Evolutionary conservation across 208 protist genomes (phyloP).

Genomic region (Trypanosoma rangeli): DNA sequence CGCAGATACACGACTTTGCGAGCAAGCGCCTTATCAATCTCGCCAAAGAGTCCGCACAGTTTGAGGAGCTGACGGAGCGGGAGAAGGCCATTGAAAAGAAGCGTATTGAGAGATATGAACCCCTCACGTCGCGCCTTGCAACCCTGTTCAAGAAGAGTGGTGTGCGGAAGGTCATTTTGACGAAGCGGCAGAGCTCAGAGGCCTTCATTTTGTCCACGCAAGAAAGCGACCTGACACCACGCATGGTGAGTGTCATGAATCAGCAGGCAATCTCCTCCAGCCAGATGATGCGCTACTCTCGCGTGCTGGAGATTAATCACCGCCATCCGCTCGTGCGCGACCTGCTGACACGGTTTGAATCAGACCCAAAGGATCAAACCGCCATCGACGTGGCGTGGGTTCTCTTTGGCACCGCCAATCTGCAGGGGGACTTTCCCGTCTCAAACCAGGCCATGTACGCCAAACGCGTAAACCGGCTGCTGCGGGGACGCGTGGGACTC

Average conservation of each 20-base stretch:
- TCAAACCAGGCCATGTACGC: conserved; percentile 76
- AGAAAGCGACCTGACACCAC: conserved; percentile 95
- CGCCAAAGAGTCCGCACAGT: conserved; percentile 94
- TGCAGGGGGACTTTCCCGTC: conserved; percentile 94
- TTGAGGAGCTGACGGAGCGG: conserved; percentile 89
- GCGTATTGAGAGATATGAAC: conserved; percentile 84
- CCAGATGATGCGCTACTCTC: conserved; percentile 59
- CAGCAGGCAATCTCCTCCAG: conserved; percentile 88
- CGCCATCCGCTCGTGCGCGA: conserved; percentile 95
- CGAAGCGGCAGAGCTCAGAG: conserved; percentile 91
- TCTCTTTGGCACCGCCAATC: conserved; percentile 95
- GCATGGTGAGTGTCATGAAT: conserved; percentile 97
- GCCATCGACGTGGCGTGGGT: conserved; percentile 91
- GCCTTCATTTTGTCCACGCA: conserved; percentile 94
- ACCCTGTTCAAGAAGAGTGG: conserved; percentile 62
- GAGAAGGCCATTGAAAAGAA: conserved; percentile 93
- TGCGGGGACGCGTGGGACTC: conserved; percentile 86
- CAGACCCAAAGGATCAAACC: conserved; percentile 80
- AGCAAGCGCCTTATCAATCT: conserved; percentile 96
- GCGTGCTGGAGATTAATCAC: conserved; percentile 98
- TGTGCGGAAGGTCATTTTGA: conserved; percentile 92
- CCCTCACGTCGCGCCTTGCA: conserved; percentile 86
- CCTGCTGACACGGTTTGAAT: conserved; percentile 86
- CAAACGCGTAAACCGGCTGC: conserved; percentile 85
- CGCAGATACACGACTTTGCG: conserved; percentile 93